Evolutionary conservation across 768 basidiomycete genomes (phyloP), one percentile per base, ranked within the genome.

Genomic region (Russula sp.): DNA sequence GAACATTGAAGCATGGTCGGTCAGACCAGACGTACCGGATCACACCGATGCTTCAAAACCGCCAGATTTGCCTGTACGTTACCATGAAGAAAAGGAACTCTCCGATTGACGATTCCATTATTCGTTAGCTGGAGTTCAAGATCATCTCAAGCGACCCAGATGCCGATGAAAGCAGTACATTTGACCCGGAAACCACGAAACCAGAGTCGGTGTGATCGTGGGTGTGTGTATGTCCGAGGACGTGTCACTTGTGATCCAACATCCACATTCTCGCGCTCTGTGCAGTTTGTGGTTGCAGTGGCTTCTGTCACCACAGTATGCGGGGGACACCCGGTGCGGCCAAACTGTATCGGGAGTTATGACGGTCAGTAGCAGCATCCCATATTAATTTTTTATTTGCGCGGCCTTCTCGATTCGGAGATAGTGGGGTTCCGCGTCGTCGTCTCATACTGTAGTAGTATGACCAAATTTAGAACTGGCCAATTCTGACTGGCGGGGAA

Each of bases 111-210:
- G 14, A 11, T 10, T 11, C 11, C 11, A 22, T 48, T 44, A 10
- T 44, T 10, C 34, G 3, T 40, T 16, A 64, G 63, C 50, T 64
- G 30, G 0, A 18, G 2, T 30, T 64, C 48, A 55, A 53, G 32
- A 6, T 20, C 0, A 14, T 32, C 14, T 18, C 36, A 22, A 30
- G 18, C 9, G 7, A 34, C 10, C 32, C 53, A 3, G n/a, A n/a
- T 34, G 16, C 20, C 13, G 38, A 55, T 26, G 53, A 16, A 26
- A 9, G 1, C 18, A 20, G 8, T 18, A 20, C 46, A 20, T 11
- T 6, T 5, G 57, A 24, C n/a, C 16, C 26, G 3, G 51, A 32
- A n/a, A 40, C 16, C 40, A 5, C 52, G 18, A 13, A 9, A 16
- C 2, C 16, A 42, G 20, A 24, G 40, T 1, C 16, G 10, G 48